Evolutionary conservation across 768 basidiomycete genomes (phyloP).

Genomic region (Mrakia frigida): DNA sequence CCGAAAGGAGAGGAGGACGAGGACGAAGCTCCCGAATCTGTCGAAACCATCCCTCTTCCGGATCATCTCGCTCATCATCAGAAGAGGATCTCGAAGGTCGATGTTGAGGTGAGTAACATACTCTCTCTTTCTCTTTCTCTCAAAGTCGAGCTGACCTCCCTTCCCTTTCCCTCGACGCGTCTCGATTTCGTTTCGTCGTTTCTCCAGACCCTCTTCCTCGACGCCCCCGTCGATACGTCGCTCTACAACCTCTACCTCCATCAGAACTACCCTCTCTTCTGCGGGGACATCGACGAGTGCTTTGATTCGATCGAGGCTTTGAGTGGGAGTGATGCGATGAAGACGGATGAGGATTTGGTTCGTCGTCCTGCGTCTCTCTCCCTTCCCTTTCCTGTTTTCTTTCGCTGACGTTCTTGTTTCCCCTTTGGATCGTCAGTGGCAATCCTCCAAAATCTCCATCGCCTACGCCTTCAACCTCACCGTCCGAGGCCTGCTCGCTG

Average conservation of each 20-base stretch:
- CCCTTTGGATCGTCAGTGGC: constrained; percentile 20
- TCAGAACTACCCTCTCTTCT: constrained; percentile 87
- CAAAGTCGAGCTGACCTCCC: neutral
- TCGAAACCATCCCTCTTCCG: constrained; percentile 50
- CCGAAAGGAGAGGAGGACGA: constrained; percentile 58
- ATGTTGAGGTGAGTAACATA: constrained; percentile 58
- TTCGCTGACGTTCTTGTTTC: neutral
- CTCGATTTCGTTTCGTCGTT: neutral
- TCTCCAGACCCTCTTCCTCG: constrained; percentile 62
- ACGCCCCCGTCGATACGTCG: constrained; percentile 85
- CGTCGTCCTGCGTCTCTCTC: constrained; percentile 14
- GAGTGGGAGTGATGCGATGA: constrained; percentile 42
- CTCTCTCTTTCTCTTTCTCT: constrained; percentile 33
- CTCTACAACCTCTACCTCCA: constrained; percentile 85
- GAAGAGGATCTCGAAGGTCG: constrained; percentile 65
- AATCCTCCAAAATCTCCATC: constrained; percentile 28
- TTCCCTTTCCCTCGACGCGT: neutral
- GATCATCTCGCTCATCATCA: constrained; percentile 57
- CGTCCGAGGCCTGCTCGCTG: constrained; percentile 75
- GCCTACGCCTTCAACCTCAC: constrained; percentile 75
- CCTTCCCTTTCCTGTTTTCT: neutral
- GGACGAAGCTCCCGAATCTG: constrained; percentile 50
- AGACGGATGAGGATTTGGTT: constrained; percentile 45
- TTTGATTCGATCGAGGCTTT: constrained; percentile 38
- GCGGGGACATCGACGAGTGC: constrained; percentile 63